phyloP scores from a whole-genome alignment of 169 alveolate species.

The Plasmodium gonderi region DNA sequence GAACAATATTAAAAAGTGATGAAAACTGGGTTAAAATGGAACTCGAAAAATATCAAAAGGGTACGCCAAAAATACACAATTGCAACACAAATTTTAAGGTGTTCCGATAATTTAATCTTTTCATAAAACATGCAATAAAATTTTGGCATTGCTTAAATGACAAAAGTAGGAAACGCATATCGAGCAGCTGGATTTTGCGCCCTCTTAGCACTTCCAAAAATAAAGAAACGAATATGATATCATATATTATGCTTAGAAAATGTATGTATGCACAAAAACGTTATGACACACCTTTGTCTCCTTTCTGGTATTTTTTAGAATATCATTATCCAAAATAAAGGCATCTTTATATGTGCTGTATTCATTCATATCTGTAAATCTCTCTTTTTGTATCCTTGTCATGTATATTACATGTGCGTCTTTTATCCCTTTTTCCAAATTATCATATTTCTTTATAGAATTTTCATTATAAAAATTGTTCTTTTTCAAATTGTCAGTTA shows the following conservation, averaged over 20 bases:
- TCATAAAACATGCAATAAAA: not conserved
- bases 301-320: constrained; percentile 73
- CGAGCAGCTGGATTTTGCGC: not conserved
- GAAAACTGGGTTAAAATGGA: not conserved
- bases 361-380: constrained; percentile 77
- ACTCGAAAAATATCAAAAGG: too few species aligned
- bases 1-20: not conserved
- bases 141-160: not conserved
- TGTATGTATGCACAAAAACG: not conserved
- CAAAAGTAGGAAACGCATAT: not conserved
- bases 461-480: constrained; percentile 45
- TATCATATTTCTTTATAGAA: constrained; percentile 55
- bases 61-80: not conserved
- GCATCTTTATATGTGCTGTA: constrained; percentile 74
- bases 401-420: constrained; percentile 84
- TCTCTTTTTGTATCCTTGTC: constrained; percentile 87
- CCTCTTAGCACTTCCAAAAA: not conserved
- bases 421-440: constrained; percentile 63
- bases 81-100: not conserved
- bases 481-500: constrained; percentile 43
- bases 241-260: not conserved
- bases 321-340: constrained; percentile 74
- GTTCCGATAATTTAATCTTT: not conserved
- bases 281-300: constrained; percentile 78
- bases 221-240: constrained; percentile 9